Conservation (phyloP, 1,139 yeast genomes). For the Sporopachydermia cereana region DNA sequence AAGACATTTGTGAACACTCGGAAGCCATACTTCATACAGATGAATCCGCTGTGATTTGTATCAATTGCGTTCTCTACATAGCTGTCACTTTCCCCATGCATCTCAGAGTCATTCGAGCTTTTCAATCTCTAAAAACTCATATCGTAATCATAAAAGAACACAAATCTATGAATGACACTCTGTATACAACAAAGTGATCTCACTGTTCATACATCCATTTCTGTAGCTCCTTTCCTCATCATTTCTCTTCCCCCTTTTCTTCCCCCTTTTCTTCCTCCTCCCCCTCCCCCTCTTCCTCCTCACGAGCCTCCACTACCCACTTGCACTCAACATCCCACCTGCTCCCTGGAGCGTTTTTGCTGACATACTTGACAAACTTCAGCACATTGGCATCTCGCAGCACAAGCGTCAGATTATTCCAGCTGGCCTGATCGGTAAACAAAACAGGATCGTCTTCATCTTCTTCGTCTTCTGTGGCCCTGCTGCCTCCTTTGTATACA, state of each 20-base stretch:
- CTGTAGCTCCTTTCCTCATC: constrained; percentile 6
- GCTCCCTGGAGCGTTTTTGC: constrained; percentile 78
- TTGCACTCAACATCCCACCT: constrained; percentile 84
- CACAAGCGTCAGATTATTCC: constrained; percentile 73
- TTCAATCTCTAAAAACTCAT: too few relatives aligned
- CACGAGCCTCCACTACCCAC: constrained; percentile 54
- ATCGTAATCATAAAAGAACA: too few relatives aligned
- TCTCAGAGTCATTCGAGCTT: too few relatives aligned
- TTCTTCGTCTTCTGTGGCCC: constrained; percentile 23
- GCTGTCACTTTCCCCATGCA: too few relatives aligned
- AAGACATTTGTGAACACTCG: too few relatives aligned
- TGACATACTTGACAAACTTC: constrained; percentile 86
- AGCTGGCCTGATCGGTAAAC: constrained; percentile 67
- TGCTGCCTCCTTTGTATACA: constrained; percentile 21
- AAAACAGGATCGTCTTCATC: constrained; percentile 73
- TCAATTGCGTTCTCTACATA: too few relatives aligned
- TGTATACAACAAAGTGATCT: too few relatives aligned
- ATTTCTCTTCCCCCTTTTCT: constrained; percentile 1
- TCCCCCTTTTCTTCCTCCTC: constrained; percentile 16
- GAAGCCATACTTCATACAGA: too few relatives aligned
- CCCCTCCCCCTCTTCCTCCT: constrained; percentile 25
- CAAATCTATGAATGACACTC: too few relatives aligned
- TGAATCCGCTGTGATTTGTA: too few relatives aligned
- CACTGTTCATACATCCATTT: too few relatives aligned
- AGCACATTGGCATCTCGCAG: constrained; percentile 75